Percentiles rank a stretch among this genome's conserved stretches.
phyloP scores from a whole-genome alignment of 352 stramenopile genomes.

The Phytopythium helicoides region DNA sequence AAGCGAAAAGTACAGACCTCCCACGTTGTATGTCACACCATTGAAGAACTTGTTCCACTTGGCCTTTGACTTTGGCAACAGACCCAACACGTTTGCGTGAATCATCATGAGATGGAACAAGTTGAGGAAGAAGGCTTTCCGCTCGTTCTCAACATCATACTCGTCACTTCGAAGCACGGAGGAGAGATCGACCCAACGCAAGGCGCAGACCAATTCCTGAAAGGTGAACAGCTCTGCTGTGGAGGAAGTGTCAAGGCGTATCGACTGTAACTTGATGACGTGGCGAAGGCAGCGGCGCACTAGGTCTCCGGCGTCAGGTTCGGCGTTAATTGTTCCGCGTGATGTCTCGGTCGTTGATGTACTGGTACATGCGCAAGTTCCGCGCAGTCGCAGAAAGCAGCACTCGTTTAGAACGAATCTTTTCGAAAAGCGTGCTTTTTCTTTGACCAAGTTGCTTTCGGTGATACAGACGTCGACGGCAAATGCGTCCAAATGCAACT shows the following conservation, averaged over 20 bases:
- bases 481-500: background rate
- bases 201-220: constrained; percentile 23
- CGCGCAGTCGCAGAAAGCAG: background rate
- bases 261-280: background rate
- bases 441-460: background rate
- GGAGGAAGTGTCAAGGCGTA: background rate
- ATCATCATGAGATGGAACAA: constrained; percentile 52
- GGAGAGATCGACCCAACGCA: constrained; percentile 29
- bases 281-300: constrained; percentile 1
- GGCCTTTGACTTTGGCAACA: constrained; percentile 42
- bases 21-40: constrained; percentile 43
- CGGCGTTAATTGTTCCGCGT: background rate
- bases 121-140: constrained; percentile 57
- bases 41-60: constrained; percentile 69
- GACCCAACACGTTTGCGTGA: constrained; percentile 36
- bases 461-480: background rate
- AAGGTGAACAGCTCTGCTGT: constrained; percentile 29
- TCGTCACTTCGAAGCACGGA: constrained; percentile 13
- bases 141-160: constrained; percentile 3
- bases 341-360: background rate
- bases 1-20: constrained; percentile 39
- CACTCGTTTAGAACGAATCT: constrained; percentile 51
- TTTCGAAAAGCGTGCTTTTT: constrained; percentile 6
- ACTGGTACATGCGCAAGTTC: background rate
- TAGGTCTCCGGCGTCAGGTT: background rate